Percentiles rank a stretch among this genome's conserved stretches.
Evolutionary conservation across 2,329 filamentous ascomycete genomes (phyloP).

Genomic region (Colletotrichum musicola): DNA sequence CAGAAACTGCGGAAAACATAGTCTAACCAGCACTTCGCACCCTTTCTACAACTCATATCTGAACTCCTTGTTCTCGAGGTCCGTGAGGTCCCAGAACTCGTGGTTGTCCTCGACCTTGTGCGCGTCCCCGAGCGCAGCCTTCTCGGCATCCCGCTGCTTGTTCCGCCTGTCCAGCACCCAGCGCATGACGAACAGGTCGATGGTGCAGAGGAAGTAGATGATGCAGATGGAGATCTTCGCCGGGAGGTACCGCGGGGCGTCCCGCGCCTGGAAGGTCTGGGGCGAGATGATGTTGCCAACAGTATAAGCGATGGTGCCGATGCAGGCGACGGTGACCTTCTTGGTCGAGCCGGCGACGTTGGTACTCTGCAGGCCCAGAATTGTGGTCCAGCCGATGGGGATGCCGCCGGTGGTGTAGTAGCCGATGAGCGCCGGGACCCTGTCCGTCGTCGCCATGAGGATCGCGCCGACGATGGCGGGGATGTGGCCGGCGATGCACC

Average conservation of each 20-base stretch:
- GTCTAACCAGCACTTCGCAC: no score
- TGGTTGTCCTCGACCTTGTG: conserved; percentile 61
- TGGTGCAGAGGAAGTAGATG: conserved; percentile 65
- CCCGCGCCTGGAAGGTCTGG: conserved; percentile 63
- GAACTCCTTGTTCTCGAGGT: conserved; percentile 77
- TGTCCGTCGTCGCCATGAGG: conserved; percentile 45
- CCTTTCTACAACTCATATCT: conserved; percentile 18
- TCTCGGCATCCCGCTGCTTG: conserved; percentile 41
- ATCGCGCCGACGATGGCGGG: conserved; percentile 51
- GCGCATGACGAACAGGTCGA: conserved; percentile 53
- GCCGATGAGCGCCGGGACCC: conserved; percentile 69
- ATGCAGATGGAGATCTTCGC: conserved; percentile 68
- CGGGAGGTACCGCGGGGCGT: conserved; percentile 65
- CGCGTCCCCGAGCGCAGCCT: conserved; percentile 64
- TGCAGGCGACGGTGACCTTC: conserved; percentile 69
- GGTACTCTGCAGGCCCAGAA: conserved; percentile 41
- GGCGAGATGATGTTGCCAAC: conserved; percentile 68
- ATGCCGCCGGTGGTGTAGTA: conserved; percentile 75
- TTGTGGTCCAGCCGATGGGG: conserved; percentile 62
- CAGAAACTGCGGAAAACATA: no score
- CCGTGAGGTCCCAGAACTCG: conserved; percentile 72
- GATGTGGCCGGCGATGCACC: conserved; percentile 41
- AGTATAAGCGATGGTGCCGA: conserved; percentile 69
- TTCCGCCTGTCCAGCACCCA: conserved; percentile 52
- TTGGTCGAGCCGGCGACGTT: conserved; percentile 58